Evolutionary conservation across 768 basidiomycete species (phyloP).

Genomic region (Cystofilobasidium ferigula): DNA sequence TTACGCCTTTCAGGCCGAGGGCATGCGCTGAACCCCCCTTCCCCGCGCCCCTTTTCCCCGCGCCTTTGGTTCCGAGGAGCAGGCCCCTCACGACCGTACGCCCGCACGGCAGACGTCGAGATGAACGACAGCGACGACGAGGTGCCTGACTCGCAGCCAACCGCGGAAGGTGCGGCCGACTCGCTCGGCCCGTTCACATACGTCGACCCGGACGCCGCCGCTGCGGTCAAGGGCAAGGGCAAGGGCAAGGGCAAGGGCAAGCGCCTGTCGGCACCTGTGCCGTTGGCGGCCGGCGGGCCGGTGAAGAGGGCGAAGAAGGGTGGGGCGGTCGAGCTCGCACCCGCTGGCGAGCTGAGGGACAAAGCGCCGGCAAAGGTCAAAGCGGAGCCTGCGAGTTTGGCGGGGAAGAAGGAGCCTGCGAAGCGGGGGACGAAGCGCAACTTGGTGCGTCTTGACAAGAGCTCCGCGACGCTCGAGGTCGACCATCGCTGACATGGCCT

Average conservation of each 20-base stretch:
- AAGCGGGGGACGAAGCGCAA: neutral
- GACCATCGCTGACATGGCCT: too few relatives aligned
- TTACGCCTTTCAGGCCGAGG: neutral
- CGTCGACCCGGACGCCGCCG: neutral
- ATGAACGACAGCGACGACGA: neutral
- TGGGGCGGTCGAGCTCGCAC: neutral
- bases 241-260: constrained; percentile 2
- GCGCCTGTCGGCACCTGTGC: neutral
- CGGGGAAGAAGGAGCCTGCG: neutral
- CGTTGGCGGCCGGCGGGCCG: neutral
- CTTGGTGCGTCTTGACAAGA: neutral
- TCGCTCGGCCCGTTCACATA: constrained; percentile 2
- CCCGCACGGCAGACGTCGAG: neutral
- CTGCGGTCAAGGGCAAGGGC: neutral
- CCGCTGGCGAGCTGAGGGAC: neutral
- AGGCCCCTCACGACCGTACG: neutral
- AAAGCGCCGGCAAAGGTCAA: neutral
- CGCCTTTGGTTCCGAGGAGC: neutral
- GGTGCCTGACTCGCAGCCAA: neutral
- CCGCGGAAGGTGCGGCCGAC: neutral
- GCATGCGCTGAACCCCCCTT: neutral
- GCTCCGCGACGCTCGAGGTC: too few relatives aligned
- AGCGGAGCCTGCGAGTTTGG: neutral
- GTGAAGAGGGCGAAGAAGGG: neutral
- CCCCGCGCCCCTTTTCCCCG: neutral